Conservation (phyloP, 2,329 filamentous ascomycete species). For the Myriosclerotinia curreyana region DNA sequence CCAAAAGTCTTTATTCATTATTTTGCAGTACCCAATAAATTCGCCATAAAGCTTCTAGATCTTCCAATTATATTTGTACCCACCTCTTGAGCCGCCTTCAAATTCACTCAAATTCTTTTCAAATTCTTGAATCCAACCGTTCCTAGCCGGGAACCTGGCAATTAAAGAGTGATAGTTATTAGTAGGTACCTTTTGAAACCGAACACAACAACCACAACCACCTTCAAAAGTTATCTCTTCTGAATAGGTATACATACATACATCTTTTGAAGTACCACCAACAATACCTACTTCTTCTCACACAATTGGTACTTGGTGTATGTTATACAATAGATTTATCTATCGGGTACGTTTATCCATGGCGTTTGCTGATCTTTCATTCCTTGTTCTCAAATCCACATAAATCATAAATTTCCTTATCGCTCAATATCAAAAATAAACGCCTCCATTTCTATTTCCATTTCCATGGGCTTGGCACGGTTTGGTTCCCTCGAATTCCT, state of each 20-base stretch:
- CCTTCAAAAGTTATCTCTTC: background rate
- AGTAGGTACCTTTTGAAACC: background rate
- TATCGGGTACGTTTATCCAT: constrained; percentile 14
- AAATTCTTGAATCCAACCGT: constrained; percentile 8
- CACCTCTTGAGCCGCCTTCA: constrained; percentile 13
- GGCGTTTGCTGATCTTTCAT: constrained; percentile 11
- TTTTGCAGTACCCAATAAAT: background rate
- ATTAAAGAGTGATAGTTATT: too few species aligned
- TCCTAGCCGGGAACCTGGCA: constrained; percentile 1
- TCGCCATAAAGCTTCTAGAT: constrained; percentile 8
- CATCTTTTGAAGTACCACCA: background rate
- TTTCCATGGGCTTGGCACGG: constrained; percentile 3
- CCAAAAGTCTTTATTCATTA: background rate
- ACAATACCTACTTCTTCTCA: background rate
- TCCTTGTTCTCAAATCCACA: constrained; percentile 11
- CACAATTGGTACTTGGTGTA: background rate
- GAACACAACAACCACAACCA: background rate
- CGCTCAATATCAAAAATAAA: constrained; percentile 19
- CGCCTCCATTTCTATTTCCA: constrained; percentile 11
- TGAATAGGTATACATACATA: too few species aligned
- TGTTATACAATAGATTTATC: background rate
- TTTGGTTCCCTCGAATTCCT: background rate
- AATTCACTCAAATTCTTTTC: background rate
- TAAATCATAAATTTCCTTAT: constrained; percentile 19
- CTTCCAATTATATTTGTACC: background rate